phyloP scores from a whole-genome alignment of 345 rosid species.

The Garcia nutans region DNA sequence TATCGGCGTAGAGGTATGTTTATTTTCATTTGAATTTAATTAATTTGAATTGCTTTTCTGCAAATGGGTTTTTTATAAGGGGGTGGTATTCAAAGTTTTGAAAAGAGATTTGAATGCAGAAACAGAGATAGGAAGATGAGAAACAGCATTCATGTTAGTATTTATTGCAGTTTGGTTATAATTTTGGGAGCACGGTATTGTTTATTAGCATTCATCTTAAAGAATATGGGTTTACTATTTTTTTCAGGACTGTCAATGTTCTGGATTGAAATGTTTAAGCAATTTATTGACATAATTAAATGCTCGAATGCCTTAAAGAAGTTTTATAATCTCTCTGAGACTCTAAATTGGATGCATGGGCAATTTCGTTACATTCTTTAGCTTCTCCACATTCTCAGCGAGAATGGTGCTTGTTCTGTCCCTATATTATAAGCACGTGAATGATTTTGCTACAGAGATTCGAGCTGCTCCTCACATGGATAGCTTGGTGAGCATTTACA shows the following conservation, averaged over 20 bases:
- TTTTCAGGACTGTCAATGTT: too few species aligned
- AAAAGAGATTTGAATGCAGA: not conserved
- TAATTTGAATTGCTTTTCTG: not conserved
- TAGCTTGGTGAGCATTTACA: constrained; percentile 79
- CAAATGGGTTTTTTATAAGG: not conserved
- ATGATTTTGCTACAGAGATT: constrained; percentile 50
- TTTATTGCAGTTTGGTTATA: not conserved
- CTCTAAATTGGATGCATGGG: not conserved
- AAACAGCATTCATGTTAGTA: not conserved
- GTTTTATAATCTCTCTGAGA: not conserved
- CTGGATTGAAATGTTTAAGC: too few species aligned
- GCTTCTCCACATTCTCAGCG: not conserved
- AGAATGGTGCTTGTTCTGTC: not conserved
- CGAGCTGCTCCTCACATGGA: constrained; percentile 95
- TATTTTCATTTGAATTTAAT: not conserved
- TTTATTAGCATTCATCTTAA: not conserved
- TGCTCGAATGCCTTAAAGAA: not conserved
- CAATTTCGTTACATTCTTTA: not conserved
- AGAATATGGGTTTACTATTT: not conserved
- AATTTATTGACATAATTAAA: too few species aligned
- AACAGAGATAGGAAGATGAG: not conserved
- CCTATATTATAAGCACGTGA: not conserved
- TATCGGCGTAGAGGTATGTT: constrained; percentile 65
- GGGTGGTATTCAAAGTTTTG: not conserved
- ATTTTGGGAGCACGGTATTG: not conserved